Evolutionary conservation across 192 early-diverging fungal genomes (phyloP), one percentile per base, ranked within the genome.

Genomic region (Coemansia sp.): DNA sequence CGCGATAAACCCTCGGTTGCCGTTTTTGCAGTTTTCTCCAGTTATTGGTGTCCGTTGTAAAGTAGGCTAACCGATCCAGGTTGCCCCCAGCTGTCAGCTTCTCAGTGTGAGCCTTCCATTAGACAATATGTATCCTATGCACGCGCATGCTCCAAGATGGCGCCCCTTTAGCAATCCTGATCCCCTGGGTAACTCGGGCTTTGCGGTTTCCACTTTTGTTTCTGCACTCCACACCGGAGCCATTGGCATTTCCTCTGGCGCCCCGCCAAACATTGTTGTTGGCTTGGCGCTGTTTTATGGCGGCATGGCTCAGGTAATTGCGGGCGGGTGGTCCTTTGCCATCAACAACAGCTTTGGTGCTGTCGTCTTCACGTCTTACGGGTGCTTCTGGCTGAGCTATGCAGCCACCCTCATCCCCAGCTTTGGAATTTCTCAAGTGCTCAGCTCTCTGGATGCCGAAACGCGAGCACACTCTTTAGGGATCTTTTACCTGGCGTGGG

Each of bases 341-440:
- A 58, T 63, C 1, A 65, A 66, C 51, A 65, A 52, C 40, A 50
- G 45, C 15, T 72, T 66, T 53, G 70, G 63, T n/a, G 70, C 63
- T 0, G 58, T 66, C 2, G 63, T 72, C 2, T 72, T 72, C 16
- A 72, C 59, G 0, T 65, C 63, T n/a, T 72, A 66, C 31, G 78
- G 80, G 20, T 72, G 78, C 52, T 83, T 80, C 68, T 79, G 82
- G 82, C 68, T 83, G 49, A 70, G 75, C 8, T 80, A 80, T 37
- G 72, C 81, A 3, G 77, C 81, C 2, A 56, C 60, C 15, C 50
- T 80, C 30, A 78, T 82, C 28, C 81, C 81, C 14, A 67, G 53
- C 3, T 82, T 80, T 43, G 81, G 81, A 36, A 71, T 82, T 26
- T 45, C 70, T 5, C 74, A 63, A 15, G 64, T 58, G 1, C 74